A percentile compares a stretch with the other conserved stretches of the same genome.
These are phyloP conservation scores for Tuctoria greenei DNA, from an alignment of 176 grass and related monocot species.

Conservation along the genomic window DNA sequence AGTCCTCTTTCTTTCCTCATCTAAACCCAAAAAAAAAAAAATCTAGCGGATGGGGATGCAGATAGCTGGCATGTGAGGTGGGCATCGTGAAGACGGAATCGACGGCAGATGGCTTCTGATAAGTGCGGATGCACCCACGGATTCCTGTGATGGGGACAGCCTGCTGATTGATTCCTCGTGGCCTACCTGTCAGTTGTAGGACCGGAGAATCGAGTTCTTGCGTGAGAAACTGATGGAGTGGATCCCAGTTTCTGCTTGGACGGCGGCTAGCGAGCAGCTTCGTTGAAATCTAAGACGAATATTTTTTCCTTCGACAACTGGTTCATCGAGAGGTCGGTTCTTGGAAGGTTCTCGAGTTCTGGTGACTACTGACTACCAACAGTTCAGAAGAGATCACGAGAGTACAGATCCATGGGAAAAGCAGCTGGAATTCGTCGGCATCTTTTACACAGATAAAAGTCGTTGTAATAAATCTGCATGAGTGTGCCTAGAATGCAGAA, in stretches of 20 bases:
- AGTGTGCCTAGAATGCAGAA: not conserved
- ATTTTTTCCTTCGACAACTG: not conserved
- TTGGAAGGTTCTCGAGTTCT: constrained; percentile 17
- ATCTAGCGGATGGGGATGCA: not conserved
- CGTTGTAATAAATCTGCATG: too few relatives aligned
- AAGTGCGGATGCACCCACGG: constrained; percentile 5
- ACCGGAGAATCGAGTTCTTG: constrained; percentile 29
- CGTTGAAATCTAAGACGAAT: not conserved
- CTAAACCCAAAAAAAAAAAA: not conserved
- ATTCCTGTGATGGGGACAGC: constrained; percentile 22
- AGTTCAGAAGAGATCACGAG: too few relatives aligned
- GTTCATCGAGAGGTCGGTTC: not conserved
- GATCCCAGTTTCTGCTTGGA: constrained; percentile 7
- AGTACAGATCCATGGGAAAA: not conserved
- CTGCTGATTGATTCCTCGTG: constrained; percentile 33
- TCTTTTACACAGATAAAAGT: not conserved
- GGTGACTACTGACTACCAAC: not conserved
- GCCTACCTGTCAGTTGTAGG: constrained; percentile 24
- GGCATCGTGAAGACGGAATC: not conserved
- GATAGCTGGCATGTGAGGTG: constrained; percentile 10
- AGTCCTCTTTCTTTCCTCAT: constrained; percentile 22
- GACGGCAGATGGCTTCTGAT: not conserved
- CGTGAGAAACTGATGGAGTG: constrained; percentile 9
- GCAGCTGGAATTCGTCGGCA: not conserved
- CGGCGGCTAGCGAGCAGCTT: constrained; percentile 6